Percentiles rank a stretch among this genome's conserved stretches.
phyloP scores from a whole-genome alignment of 345 rosid genomes.

The Citrus reticulata region DNA sequence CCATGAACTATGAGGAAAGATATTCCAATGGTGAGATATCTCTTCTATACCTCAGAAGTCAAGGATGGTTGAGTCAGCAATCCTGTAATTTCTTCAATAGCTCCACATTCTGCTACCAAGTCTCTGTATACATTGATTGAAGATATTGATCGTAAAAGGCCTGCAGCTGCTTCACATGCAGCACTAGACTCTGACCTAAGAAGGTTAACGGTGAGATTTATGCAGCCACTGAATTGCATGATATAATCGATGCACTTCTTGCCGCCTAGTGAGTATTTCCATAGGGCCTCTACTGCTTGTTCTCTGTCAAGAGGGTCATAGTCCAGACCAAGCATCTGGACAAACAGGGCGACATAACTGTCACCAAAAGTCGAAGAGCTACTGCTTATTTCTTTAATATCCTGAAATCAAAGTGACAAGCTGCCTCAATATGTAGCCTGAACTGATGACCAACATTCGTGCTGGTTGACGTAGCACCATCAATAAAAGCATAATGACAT shows the following conservation, averaged over 20 bases:
- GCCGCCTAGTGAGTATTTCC: slow-evolving; percentile 84
- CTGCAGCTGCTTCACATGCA: slow-evolving; percentile 82
- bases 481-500: neutral
- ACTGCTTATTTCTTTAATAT: slow-evolving; percentile 27
- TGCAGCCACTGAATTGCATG: slow-evolving; percentile 74
- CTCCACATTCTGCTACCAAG: slow-evolving; percentile 78
- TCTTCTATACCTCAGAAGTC: slow-evolving; percentile 66
- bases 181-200: slow-evolving; percentile 61
- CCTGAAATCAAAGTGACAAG: slow-evolving; percentile 41
- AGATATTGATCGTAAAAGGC: slow-evolving; percentile 66
- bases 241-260: slow-evolving; percentile 73
- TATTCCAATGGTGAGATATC: slow-evolving; percentile 21
- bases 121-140: slow-evolving; percentile 66
- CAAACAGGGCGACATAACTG: slow-evolving; percentile 63
- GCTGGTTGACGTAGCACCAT: neutral
- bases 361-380: slow-evolving; percentile 52
- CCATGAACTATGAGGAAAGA: slow-evolving; percentile 3
- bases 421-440: slow-evolving; percentile 10
- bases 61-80: slow-evolving; percentile 55
- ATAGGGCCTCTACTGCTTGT: slow-evolving; percentile 65
- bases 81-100: slow-evolving; percentile 70
- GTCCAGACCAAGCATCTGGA: slow-evolving; percentile 90
- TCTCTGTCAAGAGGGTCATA: slow-evolving; percentile 80
- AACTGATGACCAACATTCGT: neutral
- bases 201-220: slow-evolving; percentile 67